These are phyloP conservation scores for Fusarium sp. DNA, from an alignment of 2,329 filamentous ascomycete genomes.

Conservation along the genomic window DNA sequence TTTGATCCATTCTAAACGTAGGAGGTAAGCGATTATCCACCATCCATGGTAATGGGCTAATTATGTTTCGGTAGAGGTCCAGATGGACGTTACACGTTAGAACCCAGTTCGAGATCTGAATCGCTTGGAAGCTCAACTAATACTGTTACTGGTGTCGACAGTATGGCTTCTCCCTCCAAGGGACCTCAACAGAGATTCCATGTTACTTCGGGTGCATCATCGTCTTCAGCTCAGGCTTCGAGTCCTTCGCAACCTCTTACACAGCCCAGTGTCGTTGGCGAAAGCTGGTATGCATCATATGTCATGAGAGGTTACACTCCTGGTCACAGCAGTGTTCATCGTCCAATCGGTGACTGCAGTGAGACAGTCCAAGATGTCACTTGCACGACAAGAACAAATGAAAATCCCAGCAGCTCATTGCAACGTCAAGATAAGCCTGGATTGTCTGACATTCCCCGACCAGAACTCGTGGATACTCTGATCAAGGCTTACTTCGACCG, in stretches of 20 bases:
- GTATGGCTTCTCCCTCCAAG: accelerated
- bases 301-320: slow-evolving; percentile 15
- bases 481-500: slow-evolving; percentile 17
- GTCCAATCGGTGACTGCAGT: background rate
- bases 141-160: accelerated
- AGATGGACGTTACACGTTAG: background rate
- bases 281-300: slow-evolving; percentile 10
- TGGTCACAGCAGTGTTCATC: background rate
- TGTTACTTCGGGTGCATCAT: accelerated
- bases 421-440: background rate
- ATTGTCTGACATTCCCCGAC: background rate
- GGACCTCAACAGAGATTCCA: accelerated
- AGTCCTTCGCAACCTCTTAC: background rate
- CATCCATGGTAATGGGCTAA: accelerated
- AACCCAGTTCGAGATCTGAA: background rate
- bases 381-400: accelerated
- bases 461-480: background rate
- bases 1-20: background rate
- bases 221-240: background rate
- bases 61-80: background rate
- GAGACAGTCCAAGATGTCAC: background rate
- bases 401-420: accelerated
- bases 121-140: accelerated
- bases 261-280: background rate
- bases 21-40: background rate